Evolutionary conservation across 106 monocot genomes (phyloP).

Genomic region (Platanthera zijinensis): DNA sequence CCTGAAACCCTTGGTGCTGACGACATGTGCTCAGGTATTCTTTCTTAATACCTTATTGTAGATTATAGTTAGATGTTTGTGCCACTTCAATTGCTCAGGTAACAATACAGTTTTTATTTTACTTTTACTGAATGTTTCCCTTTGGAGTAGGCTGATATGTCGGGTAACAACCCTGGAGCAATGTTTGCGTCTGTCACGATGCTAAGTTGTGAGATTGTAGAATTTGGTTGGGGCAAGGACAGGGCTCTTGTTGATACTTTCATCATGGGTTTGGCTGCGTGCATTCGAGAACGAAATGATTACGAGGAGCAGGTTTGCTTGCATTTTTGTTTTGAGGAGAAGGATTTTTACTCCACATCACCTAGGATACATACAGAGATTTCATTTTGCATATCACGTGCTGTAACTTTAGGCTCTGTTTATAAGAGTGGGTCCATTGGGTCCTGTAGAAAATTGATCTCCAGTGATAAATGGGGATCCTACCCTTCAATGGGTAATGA

Average conservation of each 20-base stretch:
- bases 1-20: slow-evolving; percentile 83
- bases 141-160: slow-evolving; percentile 65
- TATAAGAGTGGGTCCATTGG: too few species aligned
- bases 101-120: not conserved
- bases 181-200: slow-evolving; percentile 82
- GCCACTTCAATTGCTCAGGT: not conserved
- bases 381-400: not conserved
- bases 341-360: not conserved
- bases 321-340: not conserved
- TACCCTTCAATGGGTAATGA: too few species aligned
- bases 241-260: slow-evolving; percentile 96
- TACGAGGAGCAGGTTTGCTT: slow-evolving; percentile 73
- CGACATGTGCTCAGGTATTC: slow-evolving; percentile 75
- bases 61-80: not conserved
- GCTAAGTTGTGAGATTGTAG: slow-evolving; percentile 91
- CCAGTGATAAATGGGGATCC: too few species aligned
- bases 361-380: not conserved
- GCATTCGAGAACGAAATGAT: slow-evolving; percentile 88
- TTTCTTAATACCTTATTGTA: slow-evolving; percentile 7
- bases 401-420: not conserved
- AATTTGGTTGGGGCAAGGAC: slow-evolving; percentile 97
- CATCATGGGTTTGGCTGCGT: slow-evolving; percentile 93
- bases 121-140: not conserved
- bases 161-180: slow-evolving; percentile 60
- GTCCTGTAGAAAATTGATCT: too few species aligned